Conservation (phyloP, 2,329 filamentous ascomycete species). For the Zymoseptoria tritici region DNA sequence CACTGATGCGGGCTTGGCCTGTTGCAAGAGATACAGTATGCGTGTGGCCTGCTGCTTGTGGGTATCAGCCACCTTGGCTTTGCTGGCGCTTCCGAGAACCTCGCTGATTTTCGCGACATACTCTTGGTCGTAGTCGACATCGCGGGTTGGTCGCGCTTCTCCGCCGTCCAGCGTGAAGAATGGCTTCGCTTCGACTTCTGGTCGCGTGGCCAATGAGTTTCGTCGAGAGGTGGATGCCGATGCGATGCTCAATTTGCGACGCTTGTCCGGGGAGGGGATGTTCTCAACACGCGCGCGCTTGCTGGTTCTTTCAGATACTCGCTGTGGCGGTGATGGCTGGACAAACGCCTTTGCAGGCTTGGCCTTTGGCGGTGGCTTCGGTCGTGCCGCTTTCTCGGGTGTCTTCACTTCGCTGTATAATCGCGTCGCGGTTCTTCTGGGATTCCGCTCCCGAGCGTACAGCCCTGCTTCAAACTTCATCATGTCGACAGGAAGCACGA, state of each 20-base stretch:
- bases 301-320: background rate
- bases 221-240: background rate
- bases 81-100: conserved; percentile 1
- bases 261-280: background rate
- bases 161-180: background rate
- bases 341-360: background rate
- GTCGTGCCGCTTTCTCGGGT: background rate
- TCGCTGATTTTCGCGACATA: background rate
- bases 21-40: conserved; percentile 21
- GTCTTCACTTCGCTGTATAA: background rate
- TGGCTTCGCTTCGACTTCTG: background rate
- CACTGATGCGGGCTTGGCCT: conserved; percentile 14
- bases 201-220: background rate
- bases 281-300: background rate
- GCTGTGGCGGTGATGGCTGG: background rate
- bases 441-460: background rate
- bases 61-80: conserved; percentile 1
- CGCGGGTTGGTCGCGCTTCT: background rate
- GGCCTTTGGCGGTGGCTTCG: background rate
- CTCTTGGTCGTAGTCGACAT: background rate
- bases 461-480: background rate
- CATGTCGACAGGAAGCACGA: background rate
- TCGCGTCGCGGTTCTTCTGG: background rate
- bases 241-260: background rate
- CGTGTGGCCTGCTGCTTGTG: conserved; percentile 15